Evolutionary conservation across 768 basidiomycete species (phyloP), one percentile per base, ranked within the genome.

Genomic region (Trametes gibbosa): DNA sequence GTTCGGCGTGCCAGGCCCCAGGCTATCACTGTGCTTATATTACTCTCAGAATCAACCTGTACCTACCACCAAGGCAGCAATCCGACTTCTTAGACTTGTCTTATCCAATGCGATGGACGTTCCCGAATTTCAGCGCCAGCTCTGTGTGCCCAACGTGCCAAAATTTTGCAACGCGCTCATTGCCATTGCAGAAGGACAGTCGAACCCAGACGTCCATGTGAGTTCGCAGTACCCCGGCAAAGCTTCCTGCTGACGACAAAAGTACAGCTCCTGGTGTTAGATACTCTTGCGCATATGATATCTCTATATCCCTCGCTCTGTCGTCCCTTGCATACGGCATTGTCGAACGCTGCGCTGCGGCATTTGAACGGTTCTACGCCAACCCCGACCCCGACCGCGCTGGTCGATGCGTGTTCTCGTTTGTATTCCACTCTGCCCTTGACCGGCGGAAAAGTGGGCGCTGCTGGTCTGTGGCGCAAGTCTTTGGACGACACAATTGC

Each of bases 61-160:
- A 1, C 84, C 89, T 25, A 77, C 77, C 10, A 57, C 84, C 39
- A 89, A 84, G 69, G 85, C 84, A 3, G 76, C 84, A 13, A 80
- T 90, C n/a, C 79, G 85, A 45, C 82, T 92, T 17, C 66, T 90
- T 48, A 71, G 80, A 41, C 72, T 78, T 21, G 79, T 94, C 4
- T 88, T 92, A 66, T 80, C 78, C 25, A 75, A 74, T 52, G 83
- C 86, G 2, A 73, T 74, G 23, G 81, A 84, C 68, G 75, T 82
- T n/a, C 76, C 85, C 29, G 92, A 93, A 71, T 93, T 92, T 71
- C 89, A 92, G 68, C 78, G 92, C 68, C 91, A 93, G 71, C 76
- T 92, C 3, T 82, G 81, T 35, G 76, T 79, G 5, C 91, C 92
- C 2, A 84, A 84, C 65, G 78, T 92, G 24, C 79, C 85, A 17